Percentiles rank a stretch among this genome's conserved stretches.
These are phyloP conservation scores for Sclerotinia minor DNA, from an alignment of 2,329 filamentous ascomycete species.

Conservation along the genomic window DNA sequence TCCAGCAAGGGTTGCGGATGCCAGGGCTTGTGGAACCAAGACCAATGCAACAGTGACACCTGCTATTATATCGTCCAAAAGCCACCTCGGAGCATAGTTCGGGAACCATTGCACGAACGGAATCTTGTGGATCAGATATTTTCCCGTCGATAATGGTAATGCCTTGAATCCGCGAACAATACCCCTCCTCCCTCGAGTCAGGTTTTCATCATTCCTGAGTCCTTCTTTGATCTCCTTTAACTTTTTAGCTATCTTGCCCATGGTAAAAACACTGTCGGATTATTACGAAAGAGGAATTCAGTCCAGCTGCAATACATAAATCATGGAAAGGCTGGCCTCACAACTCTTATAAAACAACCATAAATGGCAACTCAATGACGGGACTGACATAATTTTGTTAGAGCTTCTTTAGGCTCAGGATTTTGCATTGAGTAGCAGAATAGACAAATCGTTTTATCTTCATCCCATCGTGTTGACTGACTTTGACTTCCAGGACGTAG, in stretches of 20 bases:
- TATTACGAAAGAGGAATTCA: not conserved
- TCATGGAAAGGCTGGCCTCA: not conserved
- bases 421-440: not conserved
- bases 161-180: conserved; percentile 22
- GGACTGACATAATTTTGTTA: not conserved
- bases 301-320: conserved; percentile 5
- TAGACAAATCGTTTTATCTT: not conserved
- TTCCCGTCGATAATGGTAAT: conserved; percentile 53
- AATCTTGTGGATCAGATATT: conserved; percentile 61
- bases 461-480: not conserved
- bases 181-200: conserved; percentile 23
- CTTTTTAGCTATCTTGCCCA: conserved; percentile 4
- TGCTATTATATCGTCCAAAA: conserved; percentile 61
- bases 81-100: conserved; percentile 60
- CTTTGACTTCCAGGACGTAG: not conserved
- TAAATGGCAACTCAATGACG: not conserved
- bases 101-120: conserved; percentile 65
- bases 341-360: not conserved
- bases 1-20: conserved; percentile 62
- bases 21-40: conserved; percentile 62
- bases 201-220: conserved; percentile 19
- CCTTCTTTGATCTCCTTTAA: conserved; percentile 19
- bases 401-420: not conserved
- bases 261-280: not conserved
- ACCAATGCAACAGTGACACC: conserved; percentile 61